Conservation (phyloP, 2,329 filamentous ascomycete genomes). For the Fusarium proliferatum region DNA sequence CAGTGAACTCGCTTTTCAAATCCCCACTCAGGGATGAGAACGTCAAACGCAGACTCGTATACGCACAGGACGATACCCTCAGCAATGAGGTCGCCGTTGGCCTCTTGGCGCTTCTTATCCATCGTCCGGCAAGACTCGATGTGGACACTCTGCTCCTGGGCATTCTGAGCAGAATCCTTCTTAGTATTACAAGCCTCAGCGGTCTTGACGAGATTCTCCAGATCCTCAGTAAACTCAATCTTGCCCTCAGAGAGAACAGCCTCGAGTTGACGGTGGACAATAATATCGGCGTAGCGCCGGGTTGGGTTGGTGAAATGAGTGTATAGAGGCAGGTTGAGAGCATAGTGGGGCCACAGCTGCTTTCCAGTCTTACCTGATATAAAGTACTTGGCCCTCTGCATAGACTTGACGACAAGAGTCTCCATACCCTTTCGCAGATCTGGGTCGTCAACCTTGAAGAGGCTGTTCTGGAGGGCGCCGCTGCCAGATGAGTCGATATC, state of each 20-base stretch:
- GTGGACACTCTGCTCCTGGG: slow-evolving; percentile 98
- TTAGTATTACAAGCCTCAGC: slow-evolving; percentile 98
- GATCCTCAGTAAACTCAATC: slow-evolving; percentile 87
- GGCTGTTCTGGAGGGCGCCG: slow-evolving; percentile 89
- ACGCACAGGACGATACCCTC: slow-evolving; percentile 97
- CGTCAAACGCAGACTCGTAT: slow-evolving; percentile 98
- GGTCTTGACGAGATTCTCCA: slow-evolving; percentile 89
- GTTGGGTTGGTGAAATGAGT: slow-evolving; percentile 98
- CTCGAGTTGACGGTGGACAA: slow-evolving; percentile 96
- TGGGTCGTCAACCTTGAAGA: slow-evolving; percentile 90
- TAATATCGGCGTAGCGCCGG: slow-evolving; percentile 91
- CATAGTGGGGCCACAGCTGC: slow-evolving; percentile 87
- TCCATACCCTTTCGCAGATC: slow-evolving; percentile 98
- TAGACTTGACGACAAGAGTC: slow-evolving; percentile 91
- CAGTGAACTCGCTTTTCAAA: slow-evolving; percentile 99
- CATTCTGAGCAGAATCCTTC: slow-evolving; percentile 97
- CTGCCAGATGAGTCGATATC: slow-evolving; percentile 91
- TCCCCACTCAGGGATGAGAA: slow-evolving; percentile 96
- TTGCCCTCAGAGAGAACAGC: slow-evolving; percentile 83
- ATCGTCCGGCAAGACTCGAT: slow-evolving; percentile 97
- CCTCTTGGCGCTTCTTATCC: slow-evolving; percentile 89
- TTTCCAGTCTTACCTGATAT: slow-evolving; percentile 82
- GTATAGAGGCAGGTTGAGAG: slow-evolving; percentile 91
- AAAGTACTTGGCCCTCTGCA: slow-evolving; percentile 96
- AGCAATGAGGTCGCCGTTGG: slow-evolving; percentile 90